Evolutionary conservation across 2,329 filamentous ascomycete genomes (phyloP), one percentile per base, ranked within the genome.

Genomic region (Colletotrichum sp.): DNA sequence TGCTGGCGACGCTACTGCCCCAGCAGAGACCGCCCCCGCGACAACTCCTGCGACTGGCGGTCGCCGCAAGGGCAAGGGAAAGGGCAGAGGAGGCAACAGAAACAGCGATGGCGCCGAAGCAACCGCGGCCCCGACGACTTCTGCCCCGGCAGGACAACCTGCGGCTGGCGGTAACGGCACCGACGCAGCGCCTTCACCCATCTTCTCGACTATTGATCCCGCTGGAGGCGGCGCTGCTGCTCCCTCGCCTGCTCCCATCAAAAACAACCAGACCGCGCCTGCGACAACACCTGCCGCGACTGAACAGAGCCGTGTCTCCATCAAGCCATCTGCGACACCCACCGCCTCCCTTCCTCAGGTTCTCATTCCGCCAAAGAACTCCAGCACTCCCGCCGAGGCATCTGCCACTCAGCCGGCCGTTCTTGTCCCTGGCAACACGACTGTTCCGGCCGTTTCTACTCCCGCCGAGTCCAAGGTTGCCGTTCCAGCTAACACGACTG

Each of bases 311-410:
- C 69, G 52, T 16, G 57, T 60, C 64, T 77, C 75, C 3, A 76
- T 76, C 52, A 76, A 48, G 62, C 72, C 70, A 34, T 62, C 72
- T 3, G 76, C 72, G 22, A 68, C 71, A 55, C 72, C 71, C 28
- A 68, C 39, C 30, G 39, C 57, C 28, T 44, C 73, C 22, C 57
- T 72, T 26, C 59, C 30, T 2, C 59, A 69, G 9, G 68, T 39
- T 7, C 63, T 60, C 2, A 34, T 68, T 12, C 70, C 63, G 12
- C 39, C 63, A 16, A 69, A 73, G 13, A 36, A 55, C 32, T 57
- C 57, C n/a, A 64, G 28, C 30, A 24, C 30, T 10, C 57, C 55
- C 10, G 22, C 52, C 16, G 36, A 8, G 32, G 26, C 68, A 22
- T 30, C 65, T 18, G 65, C 48, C 28, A 36, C 65, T 5, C 65